Percentiles rank a stretch among this genome's conserved stretches.
phyloP scores from a whole-genome alignment of 495 filamentous ascomycete genomes.

The Aspergillus sclerotioniger region DNA sequence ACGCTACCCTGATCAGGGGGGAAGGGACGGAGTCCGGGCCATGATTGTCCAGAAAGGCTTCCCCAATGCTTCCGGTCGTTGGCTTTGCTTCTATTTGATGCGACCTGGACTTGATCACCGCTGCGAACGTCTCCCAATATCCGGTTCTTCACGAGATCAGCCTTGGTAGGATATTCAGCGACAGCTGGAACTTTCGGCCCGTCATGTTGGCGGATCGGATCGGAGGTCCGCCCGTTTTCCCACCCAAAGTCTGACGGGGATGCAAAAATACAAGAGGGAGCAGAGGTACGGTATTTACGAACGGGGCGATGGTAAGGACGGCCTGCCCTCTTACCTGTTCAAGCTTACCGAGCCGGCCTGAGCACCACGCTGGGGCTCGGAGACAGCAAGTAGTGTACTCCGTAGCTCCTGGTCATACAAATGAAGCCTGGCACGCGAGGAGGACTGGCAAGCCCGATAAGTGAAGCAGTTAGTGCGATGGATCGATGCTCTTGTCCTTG shows the following conservation, averaged over 20 bases:
- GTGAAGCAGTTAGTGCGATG: neutral
- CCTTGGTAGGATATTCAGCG: neutral
- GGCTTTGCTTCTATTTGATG: too few relatives aligned
- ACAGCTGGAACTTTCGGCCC: constrained; percentile 7
- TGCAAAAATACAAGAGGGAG: neutral
- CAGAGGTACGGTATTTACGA: neutral
- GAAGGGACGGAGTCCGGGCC: neutral
- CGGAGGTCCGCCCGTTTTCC: constrained; percentile 7
- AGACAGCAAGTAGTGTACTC: neutral
- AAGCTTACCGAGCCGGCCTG: neutral
- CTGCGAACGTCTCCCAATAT: neutral
- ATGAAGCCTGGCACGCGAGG: too few relatives aligned
- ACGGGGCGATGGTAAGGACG: neutral
- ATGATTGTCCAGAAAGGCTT: too few relatives aligned
- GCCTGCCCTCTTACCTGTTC: neutral
- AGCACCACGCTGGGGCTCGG: neutral
- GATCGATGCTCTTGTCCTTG: neutral
- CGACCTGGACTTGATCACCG: neutral
- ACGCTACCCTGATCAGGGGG: neutral
- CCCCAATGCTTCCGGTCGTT: too few relatives aligned
- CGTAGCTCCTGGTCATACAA: too few relatives aligned
- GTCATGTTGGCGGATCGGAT: constrained; percentile 7
- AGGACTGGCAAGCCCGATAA: too few relatives aligned
- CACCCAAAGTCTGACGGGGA: constrained; percentile 1
- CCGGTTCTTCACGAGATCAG: neutral